phyloP scores from a whole-genome alignment of 2,329 filamentous ascomycete species.

The Colletotrichum kahawae region DNA sequence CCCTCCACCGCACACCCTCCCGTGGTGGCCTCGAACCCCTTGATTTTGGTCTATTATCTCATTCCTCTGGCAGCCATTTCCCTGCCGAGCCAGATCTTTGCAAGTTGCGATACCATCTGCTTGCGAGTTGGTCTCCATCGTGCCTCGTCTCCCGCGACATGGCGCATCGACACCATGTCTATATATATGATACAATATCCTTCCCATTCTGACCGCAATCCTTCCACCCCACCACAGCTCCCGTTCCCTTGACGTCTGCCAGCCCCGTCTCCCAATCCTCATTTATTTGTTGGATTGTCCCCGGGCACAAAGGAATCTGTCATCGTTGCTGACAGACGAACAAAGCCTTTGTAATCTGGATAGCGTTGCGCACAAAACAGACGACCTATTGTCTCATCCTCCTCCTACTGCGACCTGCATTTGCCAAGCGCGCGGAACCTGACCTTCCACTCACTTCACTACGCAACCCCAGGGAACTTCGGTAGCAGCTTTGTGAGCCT shows the following conservation, averaged over 20 bases:
- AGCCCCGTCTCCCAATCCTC: slow-evolving; percentile 1
- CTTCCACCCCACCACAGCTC: slow-evolving; percentile 6
- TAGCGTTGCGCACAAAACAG: not conserved
- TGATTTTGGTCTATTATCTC: slow-evolving; percentile 15
- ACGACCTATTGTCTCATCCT: slow-evolving; percentile 6
- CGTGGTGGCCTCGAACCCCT: slow-evolving; percentile 5
- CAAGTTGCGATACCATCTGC: slow-evolving; percentile 1
- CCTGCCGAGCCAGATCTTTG: slow-evolving; percentile 15
- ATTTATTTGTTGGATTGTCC: not conserved
- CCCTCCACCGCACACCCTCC: slow-evolving; percentile 12
- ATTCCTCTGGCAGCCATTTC: slow-evolving; percentile 10
- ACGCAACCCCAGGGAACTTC: not conserved
- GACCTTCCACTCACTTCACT: not conserved
- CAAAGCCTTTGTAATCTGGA: slow-evolving; percentile 5
- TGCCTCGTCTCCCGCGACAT: slow-evolving; percentile 13
- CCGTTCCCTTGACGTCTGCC: not conserved
- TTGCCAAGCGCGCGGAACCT: slow-evolving; percentile 3
- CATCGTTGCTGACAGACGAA: not conserved
- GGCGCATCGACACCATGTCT: slow-evolving; percentile 12
- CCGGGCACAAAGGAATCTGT: not conserved
- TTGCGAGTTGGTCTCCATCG: not conserved
- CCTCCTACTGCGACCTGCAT: not conserved
- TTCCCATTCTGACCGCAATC: slow-evolving; percentile 7
- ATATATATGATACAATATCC: slow-evolving; percentile 20
- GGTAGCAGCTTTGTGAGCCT: not conserved